These are phyloP conservation scores for Fusarium newnesense DNA, from an alignment of 2,329 filamentous ascomycete species.

Conservation along the genomic window DNA sequence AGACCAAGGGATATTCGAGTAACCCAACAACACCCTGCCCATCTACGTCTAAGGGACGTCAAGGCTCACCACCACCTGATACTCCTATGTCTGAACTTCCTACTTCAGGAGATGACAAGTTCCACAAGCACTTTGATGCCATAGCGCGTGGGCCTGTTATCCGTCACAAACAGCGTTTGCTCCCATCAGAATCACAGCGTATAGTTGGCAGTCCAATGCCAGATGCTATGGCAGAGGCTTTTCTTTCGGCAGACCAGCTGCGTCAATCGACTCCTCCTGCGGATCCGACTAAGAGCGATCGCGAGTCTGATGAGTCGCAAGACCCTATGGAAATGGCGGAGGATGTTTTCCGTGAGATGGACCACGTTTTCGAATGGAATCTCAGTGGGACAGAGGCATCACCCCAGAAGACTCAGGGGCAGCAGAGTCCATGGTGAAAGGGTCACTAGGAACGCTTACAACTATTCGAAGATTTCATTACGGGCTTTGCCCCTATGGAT, in stretches of 20 bases:
- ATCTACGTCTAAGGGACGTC: conserved; percentile 31
- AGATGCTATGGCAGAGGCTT: conserved; percentile 42
- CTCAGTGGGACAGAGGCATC: conserved; percentile 33
- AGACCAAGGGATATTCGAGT: conserved; percentile 24
- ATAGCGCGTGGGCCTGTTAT: conserved; percentile 51
- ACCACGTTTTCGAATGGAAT: conserved; percentile 50
- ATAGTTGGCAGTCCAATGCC: conserved; percentile 38
- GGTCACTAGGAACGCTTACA: neutral
- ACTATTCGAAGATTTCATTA: neutral
- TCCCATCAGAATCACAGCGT: conserved; percentile 56
- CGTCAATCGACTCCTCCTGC: conserved; percentile 7
- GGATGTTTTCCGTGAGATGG: conserved; percentile 52
- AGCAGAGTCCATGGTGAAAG: conserved; percentile 44
- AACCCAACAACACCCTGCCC: conserved; percentile 16
- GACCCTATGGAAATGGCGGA: conserved; percentile 51
- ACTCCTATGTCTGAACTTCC: conserved; percentile 49
- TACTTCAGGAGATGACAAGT: conserved; percentile 51
- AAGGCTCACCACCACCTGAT: conserved; percentile 58
- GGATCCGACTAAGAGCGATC: conserved; percentile 16
- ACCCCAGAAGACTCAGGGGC: conserved; percentile 29
- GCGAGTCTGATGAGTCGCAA: conserved; percentile 37
- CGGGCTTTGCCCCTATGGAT: neutral
- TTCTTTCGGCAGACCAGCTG: conserved; percentile 40
- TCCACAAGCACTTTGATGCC: conserved; percentile 59
- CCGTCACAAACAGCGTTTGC: conserved; percentile 45